Evolutionary conservation across 805 yeast genomes (phyloP).

Genomic region (Debaryomyces prosopidis): DNA sequence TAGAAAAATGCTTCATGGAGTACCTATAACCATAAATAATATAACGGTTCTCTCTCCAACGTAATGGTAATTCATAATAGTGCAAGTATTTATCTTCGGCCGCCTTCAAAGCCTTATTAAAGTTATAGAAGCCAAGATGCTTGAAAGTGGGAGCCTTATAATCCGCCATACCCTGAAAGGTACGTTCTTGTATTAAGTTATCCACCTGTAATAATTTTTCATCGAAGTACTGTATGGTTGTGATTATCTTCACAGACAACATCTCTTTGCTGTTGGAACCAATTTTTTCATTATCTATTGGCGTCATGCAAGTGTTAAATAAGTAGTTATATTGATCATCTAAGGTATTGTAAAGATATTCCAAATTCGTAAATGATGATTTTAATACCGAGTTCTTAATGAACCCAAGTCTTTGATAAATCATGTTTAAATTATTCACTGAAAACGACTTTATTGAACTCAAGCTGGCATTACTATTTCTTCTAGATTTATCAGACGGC

Average conservation of each 20-base stretch:
- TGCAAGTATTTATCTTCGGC: slow-evolving; percentile 54
- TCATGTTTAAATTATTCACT: slow-evolving; percentile 28
- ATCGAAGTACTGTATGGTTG: slow-evolving; percentile 44
- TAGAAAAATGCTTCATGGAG: slow-evolving; percentile 58
- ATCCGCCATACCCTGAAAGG: slow-evolving; percentile 28
- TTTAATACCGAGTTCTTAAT: slow-evolving; percentile 38
- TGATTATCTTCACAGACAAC: slow-evolving; percentile 37
- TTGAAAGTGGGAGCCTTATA: slow-evolving; percentile 29
- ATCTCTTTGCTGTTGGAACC: slow-evolving; percentile 22
- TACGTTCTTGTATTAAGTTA: slow-evolving; percentile 32
- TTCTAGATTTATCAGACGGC: slow-evolving; percentile 16
- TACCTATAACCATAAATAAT: slow-evolving; percentile 86
- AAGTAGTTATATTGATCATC: slow-evolving; percentile 43
- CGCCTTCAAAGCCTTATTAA: slow-evolving; percentile 35
- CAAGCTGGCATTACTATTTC: slow-evolving; percentile 29
- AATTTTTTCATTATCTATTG: not conserved
- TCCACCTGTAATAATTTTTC: slow-evolving; percentile 41
- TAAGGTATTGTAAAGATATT: slow-evolving; percentile 36
- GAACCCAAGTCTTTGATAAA: slow-evolving; percentile 35
- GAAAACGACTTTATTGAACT: slow-evolving; percentile 31
- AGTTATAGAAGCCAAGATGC: slow-evolving; percentile 38
- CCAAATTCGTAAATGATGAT: slow-evolving; percentile 39
- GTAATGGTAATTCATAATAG: slow-evolving; percentile 84
- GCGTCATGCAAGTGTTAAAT: slow-evolving; percentile 17
- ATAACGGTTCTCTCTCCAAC: slow-evolving; percentile 91